Conservation (phyloP, 192 early-diverging fungal genomes). For the Coemansia sp. region DNA sequence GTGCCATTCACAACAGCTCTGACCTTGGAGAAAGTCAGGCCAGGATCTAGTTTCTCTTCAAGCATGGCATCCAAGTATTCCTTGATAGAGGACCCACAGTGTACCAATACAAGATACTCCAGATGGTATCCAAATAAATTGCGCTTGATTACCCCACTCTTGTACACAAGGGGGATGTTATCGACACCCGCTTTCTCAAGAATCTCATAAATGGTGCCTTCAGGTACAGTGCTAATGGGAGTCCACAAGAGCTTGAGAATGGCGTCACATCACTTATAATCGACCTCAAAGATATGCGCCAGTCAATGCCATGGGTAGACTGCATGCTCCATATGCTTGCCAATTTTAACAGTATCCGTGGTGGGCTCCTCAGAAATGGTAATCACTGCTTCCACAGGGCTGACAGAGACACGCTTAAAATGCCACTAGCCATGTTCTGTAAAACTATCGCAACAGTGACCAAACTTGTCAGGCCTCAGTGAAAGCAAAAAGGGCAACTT, state of each 20-base stretch:
- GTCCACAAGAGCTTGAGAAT: slow-evolving; percentile 11
- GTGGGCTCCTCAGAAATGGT: background rate
- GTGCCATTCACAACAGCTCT: background rate
- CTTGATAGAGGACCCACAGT: background rate
- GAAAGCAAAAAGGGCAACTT: background rate
- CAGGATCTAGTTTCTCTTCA: background rate
- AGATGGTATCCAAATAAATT: slow-evolving; percentile 1
- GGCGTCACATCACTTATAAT: background rate
- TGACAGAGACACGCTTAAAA: background rate
- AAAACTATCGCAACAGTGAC: background rate
- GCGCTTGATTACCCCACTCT: background rate
- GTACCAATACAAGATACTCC: slow-evolving; percentile 3
- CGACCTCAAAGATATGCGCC: background rate
- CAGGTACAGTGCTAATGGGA: background rate
- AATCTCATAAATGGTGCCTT: slow-evolving; percentile 6
- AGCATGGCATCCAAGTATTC: background rate
- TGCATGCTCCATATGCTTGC: background rate
- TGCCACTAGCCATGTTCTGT: background rate
- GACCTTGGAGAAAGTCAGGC: background rate
- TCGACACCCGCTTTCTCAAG: background rate
- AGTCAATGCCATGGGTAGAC: background rate
- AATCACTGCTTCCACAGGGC: background rate
- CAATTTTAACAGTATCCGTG: background rate
- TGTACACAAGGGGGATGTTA: background rate
- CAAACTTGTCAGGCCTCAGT: background rate